Conservation (phyloP, 352 stramenopile genomes). For the Pythium brachiatum region DNA sequence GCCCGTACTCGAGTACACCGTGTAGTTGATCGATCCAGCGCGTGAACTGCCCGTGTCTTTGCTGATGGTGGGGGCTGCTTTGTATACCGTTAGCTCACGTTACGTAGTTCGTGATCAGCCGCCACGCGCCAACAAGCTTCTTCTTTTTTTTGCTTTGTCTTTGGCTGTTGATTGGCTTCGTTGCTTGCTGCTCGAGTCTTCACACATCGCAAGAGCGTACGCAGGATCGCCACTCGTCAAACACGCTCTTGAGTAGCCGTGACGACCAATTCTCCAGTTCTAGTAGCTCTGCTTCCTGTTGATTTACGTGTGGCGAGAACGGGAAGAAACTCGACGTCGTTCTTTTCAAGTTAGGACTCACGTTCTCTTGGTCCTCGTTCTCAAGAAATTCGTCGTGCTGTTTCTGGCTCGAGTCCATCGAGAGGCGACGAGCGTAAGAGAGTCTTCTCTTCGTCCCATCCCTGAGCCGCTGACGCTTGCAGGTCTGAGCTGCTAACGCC, state of each 20-base stretch:
- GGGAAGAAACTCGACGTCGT: neutral
- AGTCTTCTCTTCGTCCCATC: neutral
- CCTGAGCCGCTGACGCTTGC: slow-evolving; percentile 7
- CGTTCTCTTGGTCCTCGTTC: slow-evolving; percentile 8
- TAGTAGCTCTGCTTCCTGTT: neutral
- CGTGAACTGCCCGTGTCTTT: too few relatives aligned
- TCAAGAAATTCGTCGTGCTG: neutral
- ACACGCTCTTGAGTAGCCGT: neutral
- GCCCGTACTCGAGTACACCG: slow-evolving; percentile 17
- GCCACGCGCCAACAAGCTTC: neutral
- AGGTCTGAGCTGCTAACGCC: slow-evolving; percentile 11
- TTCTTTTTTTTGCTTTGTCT: too few relatives aligned
- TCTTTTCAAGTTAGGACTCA: slow-evolving; percentile 2
- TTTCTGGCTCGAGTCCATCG: neutral
- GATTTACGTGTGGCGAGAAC: neutral
- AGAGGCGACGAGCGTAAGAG: neutral
- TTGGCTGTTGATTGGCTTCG: neutral
- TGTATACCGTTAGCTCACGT: too few relatives aligned
- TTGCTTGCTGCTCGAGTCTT: neutral
- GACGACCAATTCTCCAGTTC: slow-evolving; percentile 12
- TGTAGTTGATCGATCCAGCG: slow-evolving; percentile 7
- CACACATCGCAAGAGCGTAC: neutral
- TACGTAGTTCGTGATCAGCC: too few relatives aligned
- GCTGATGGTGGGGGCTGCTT: too few relatives aligned
- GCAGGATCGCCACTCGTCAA: neutral